Percentiles rank a stretch among this genome's conserved stretches.
phyloP scores from a whole-genome alignment of 768 basidiomycete species.

The Suillus paluster region DNA sequence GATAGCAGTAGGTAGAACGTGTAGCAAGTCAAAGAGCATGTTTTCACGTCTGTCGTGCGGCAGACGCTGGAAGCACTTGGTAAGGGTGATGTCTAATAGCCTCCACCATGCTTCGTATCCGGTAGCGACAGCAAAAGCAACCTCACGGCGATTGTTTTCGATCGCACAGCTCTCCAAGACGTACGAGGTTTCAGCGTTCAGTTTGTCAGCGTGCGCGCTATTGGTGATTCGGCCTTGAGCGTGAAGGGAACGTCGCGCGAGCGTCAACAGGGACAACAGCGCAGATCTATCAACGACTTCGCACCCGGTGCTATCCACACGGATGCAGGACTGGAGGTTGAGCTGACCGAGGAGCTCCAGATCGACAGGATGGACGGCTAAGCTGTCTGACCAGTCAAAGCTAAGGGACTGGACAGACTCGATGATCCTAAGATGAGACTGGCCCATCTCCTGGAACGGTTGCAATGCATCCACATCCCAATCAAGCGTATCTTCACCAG shows the following conservation, averaged over 20 bases:
- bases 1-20: conserved; percentile 75
- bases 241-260: conserved; percentile 64
- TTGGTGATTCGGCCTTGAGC: conserved; percentile 69
- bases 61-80: conserved; percentile 84
- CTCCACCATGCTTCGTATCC: conserved; percentile 87
- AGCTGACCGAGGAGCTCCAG: conserved; percentile 68
- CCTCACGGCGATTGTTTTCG: conserved; percentile 87
- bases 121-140: conserved; percentile 67
- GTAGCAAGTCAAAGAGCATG: conserved; percentile 89
- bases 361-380: conserved; percentile 59
- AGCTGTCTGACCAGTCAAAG: conserved; percentile 86
- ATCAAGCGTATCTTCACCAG: conserved; percentile 40
- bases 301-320: conserved; percentile 72
- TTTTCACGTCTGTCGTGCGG: conserved; percentile 84
- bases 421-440: conserved; percentile 84
- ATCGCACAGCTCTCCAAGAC: conserved; percentile 83
- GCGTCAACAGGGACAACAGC: conserved; percentile 68
- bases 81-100: conserved; percentile 81
- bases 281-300: conserved; percentile 80
- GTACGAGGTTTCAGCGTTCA: conserved; percentile 71
- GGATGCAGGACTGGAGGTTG: conserved; percentile 72
- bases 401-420: conserved; percentile 87
- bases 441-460: conserved; percentile 74
- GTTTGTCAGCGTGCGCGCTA: conserved; percentile 63
- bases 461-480: conserved; percentile 56